These are phyloP conservation scores for Aspergillus hortae DNA, from an alignment of 2,329 filamentous ascomycete genomes.

Conservation along the genomic window DNA sequence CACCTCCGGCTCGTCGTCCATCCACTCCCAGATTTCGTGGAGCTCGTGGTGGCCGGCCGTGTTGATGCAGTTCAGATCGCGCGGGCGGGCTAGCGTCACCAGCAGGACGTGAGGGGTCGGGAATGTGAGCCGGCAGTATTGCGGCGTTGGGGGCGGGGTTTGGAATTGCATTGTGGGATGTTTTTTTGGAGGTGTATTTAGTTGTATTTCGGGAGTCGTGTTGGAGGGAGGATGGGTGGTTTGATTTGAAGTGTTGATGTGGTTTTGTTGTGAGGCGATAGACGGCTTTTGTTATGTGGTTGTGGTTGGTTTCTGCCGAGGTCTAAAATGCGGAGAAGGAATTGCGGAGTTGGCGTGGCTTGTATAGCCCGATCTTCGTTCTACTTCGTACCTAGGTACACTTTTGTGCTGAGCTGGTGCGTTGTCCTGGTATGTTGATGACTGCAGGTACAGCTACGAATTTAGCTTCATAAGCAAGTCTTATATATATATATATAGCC, in stretches of 20 bases:
- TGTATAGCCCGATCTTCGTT: background rate
- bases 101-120: conserved; percentile 46
- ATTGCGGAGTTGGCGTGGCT: background rate
- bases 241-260: too few relatives aligned
- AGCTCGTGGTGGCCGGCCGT: conserved; percentile 40
- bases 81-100: conserved; percentile 44
- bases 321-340: conserved; percentile 10
- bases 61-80: conserved; percentile 45
- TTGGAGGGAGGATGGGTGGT: background rate
- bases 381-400: background rate
- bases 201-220: background rate
- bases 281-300: background rate
- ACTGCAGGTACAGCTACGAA: background rate
- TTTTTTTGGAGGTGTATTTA: background rate
- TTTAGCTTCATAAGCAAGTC: background rate
- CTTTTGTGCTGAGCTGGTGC: too few relatives aligned
- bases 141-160: conserved; percentile 27
- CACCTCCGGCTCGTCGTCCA: conserved; percentile 41
- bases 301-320: conserved; percentile 8
- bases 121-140: conserved; percentile 36
- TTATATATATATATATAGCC: background rate
- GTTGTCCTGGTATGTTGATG: too few relatives aligned
- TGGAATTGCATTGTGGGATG: conserved; percentile 24
- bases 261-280: too few relatives aligned
- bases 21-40: conserved; percentile 43